Evolutionary conservation across 352 stramenopile species (phyloP), one percentile per base, ranked within the genome.

Genomic region (Pythium insidiosum): DNA sequence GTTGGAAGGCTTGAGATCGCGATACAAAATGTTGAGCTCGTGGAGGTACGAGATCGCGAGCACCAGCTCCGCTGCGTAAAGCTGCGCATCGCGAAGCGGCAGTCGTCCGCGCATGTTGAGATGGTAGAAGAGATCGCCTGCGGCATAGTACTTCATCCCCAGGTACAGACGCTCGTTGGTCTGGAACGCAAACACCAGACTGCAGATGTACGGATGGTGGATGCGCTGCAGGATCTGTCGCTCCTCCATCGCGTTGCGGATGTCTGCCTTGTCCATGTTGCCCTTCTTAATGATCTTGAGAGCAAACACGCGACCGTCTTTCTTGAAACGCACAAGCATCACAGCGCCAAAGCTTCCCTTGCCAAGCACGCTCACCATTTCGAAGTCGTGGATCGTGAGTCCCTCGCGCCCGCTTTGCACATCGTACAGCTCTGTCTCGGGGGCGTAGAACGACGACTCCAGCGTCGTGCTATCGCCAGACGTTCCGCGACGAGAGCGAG

Each of bases 261-360:
- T 83, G 39, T 94, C 82, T 6, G 72, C 63, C 23, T 73, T 70
- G 50, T 92, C 82, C 82, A 94, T 94, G 43, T 84, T 85, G 25
- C 61, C 85, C 58, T 94, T 94, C 50, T 91, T 90, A 60, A 94
- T 84, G 44, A 94, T 94, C 61, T 94, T 94, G 47, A 94, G 67
- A 38, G 82, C 82, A 30, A 94, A 94, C 21, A 94, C 74, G 39
- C 82, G 74, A 0, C 79, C 79, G 30, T 94, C 82, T 46, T 91
- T 86, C 58, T 92, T 92, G 61, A 92, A 94, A 0, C 82, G 82
- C 24, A 94, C 82, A 3, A 94, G 68, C 79, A 94, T 94, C 10
- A 94, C 82, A 22, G 82, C 82, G 11, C 79, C 82, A 50, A 94
- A 94, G 50, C 77, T 91, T 7, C 82, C 82, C 45, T 89, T 89